Percentiles rank a stretch among this genome's conserved stretches.
phyloP scores from a whole-genome alignment of 1,284 basidiomycete genomes.

The Cutaneotrichosporon curvatum region DNA sequence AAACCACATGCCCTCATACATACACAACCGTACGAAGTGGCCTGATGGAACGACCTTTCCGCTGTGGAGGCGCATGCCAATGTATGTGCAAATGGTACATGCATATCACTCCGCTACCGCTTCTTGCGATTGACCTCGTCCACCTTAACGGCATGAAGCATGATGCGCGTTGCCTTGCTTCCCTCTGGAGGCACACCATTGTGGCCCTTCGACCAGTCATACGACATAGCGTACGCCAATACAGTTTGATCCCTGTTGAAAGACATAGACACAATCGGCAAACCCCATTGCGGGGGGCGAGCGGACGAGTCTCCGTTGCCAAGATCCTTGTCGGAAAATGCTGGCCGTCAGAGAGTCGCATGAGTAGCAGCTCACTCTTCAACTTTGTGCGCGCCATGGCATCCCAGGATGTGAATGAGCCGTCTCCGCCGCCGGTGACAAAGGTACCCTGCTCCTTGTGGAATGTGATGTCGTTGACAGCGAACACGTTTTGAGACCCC shows the following conservation, averaged over 20 bases:
- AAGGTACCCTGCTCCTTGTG: slow-evolving; percentile 91
- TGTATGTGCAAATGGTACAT: too few relatives aligned
- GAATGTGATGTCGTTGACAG: slow-evolving; percentile 88
- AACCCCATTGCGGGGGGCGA: slow-evolving; percentile 49
- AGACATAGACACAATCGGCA: slow-evolving; percentile 52
- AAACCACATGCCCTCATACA: too few relatives aligned
- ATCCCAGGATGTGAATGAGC: slow-evolving; percentile 33
- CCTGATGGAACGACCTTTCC: too few relatives aligned
- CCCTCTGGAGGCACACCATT: slow-evolving; percentile 67
- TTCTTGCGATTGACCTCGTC: slow-evolving; percentile 64
- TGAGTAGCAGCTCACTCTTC: slow-evolving; percentile 58
- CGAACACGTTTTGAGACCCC: slow-evolving; percentile 65
- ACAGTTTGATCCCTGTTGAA: slow-evolving; percentile 83
- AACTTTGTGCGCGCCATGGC: slow-evolving; percentile 69
- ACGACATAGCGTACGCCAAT: slow-evolving; percentile 80
- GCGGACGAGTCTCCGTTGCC: slow-evolving; percentile 62
- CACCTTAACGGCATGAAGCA: slow-evolving; percentile 83
- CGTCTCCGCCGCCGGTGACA: slow-evolving; percentile 72
- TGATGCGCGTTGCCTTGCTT: slow-evolving; percentile 57
- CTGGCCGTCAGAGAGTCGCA: slow-evolving; percentile 7
- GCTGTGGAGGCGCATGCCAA: too few relatives aligned
- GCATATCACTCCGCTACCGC: slow-evolving; percentile 10
- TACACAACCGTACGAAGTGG: too few relatives aligned
- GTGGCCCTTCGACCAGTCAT: slow-evolving; percentile 87
- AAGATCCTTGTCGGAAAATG: slow-evolving; percentile 51